phyloP scores from a whole-genome alignment of 129 eudicot genomes.

The Silybum marianum region DNA sequence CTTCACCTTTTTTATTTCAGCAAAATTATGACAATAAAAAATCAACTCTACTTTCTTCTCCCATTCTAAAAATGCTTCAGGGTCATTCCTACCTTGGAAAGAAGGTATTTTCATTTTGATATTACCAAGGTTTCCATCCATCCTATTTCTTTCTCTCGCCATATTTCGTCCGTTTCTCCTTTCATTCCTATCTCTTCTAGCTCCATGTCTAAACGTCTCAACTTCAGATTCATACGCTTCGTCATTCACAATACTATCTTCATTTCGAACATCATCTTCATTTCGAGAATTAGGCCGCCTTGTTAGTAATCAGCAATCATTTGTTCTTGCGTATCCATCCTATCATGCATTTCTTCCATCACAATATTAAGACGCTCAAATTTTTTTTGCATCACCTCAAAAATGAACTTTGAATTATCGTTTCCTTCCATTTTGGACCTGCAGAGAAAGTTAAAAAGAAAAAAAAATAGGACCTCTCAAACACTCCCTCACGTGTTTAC shows the following conservation, averaged over 20 bases:
- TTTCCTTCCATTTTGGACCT: not conserved
- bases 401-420: not conserved
- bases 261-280: not conserved
- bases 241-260: not conserved
- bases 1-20: not conserved
- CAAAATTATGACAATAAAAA: not conserved
- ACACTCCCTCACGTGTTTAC: not conserved
- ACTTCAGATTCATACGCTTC: not conserved
- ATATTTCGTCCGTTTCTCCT: not conserved
- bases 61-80: not conserved
- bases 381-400: not conserved
- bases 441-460: not conserved
- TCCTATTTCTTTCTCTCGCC: not conserved
- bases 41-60: not conserved
- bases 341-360: not conserved
- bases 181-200: not conserved
- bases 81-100: conserved; percentile 8
- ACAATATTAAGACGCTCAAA: not conserved
- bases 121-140: not conserved
- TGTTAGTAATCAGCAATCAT: not conserved
- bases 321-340: not conserved
- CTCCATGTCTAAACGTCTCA: not conserved
- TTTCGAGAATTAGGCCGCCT: not conserved
- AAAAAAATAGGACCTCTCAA: not conserved
- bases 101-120: not conserved